These are phyloP conservation scores for Ensete glaucum DNA, from an alignment of 176 grass and related monocot genomes.

Conservation along the genomic window DNA sequence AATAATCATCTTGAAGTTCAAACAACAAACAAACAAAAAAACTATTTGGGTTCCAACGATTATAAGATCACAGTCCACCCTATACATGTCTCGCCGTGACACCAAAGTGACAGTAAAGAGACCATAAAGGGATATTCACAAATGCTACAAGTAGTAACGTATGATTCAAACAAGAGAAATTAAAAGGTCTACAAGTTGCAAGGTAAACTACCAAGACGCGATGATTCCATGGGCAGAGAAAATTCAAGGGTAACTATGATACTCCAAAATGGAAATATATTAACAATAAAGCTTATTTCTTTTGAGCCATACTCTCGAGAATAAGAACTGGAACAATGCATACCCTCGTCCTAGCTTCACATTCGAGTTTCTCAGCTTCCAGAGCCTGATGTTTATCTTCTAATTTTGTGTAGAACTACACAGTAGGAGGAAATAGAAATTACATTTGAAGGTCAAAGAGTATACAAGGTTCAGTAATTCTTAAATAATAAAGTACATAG, in stretches of 20 bases:
- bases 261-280: no score
- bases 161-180: background rate
- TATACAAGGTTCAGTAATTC: slow-evolving; percentile 9
- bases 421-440: slow-evolving; percentile 16
- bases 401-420: slow-evolving; percentile 73
- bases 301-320: background rate
- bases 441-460: background rate
- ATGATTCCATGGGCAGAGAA: no score
- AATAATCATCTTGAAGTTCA: no score
- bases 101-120: no score
- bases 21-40: no score
- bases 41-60: no score
- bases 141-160: background rate
- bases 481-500: background rate
- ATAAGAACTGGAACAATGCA: slow-evolving; percentile 1
- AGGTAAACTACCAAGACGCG: no score
- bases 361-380: slow-evolving; percentile 51
- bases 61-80: no score
- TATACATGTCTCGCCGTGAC: no score
- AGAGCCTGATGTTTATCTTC: slow-evolving; percentile 76
- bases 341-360: slow-evolving; percentile 55
- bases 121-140: no score
- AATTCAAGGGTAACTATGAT: no score
- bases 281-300: no score
- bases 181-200: background rate